A percentile compares a stretch with the other conserved stretches of the same genome.
These are phyloP conservation scores for Camelina hispida DNA, from an alignment of 345 rosid species.

Conservation along the genomic window DNA sequence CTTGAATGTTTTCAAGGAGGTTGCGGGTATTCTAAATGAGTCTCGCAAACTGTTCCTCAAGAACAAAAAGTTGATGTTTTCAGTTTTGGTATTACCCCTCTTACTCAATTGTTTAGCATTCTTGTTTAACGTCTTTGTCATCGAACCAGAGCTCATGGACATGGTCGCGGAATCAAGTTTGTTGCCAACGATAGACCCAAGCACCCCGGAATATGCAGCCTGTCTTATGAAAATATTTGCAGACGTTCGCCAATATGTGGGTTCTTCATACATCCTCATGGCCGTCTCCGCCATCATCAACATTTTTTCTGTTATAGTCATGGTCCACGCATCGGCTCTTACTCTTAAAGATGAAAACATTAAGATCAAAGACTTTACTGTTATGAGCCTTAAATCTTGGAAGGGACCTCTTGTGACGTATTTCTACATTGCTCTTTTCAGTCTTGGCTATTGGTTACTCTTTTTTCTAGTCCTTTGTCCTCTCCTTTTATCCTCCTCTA, in stretches of 20 bases:
- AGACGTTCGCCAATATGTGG: conserved; percentile 35
- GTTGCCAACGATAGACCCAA: conserved; percentile 41
- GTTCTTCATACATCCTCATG: conserved; percentile 35
- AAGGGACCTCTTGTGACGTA: conserved; percentile 53
- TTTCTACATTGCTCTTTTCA: conserved; percentile 48
- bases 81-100: conserved; percentile 43
- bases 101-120: conserved; percentile 38
- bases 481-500: neutral
- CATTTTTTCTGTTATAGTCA: conserved; percentile 41
- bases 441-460: conserved; percentile 44
- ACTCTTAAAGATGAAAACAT: conserved; percentile 34
- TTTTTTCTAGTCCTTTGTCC: conserved; percentile 28
- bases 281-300: conserved; percentile 16
- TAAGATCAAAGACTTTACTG: conserved; percentile 38
- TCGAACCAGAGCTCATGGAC: conserved; percentile 41
- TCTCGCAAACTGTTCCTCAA: conserved; percentile 48
- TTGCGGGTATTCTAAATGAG: conserved; percentile 44
- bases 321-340: conserved; percentile 50
- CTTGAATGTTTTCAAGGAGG: conserved; percentile 30
- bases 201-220: conserved; percentile 35
- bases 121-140: conserved; percentile 42
- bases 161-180: conserved; percentile 25
- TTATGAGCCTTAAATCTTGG: conserved; percentile 41
- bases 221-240: conserved; percentile 33
- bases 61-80: conserved; percentile 52